Base-by-base conservation (phyloP, 2,329 filamentous ascomycete genomes). In the Fusarium sp. region DNA sequence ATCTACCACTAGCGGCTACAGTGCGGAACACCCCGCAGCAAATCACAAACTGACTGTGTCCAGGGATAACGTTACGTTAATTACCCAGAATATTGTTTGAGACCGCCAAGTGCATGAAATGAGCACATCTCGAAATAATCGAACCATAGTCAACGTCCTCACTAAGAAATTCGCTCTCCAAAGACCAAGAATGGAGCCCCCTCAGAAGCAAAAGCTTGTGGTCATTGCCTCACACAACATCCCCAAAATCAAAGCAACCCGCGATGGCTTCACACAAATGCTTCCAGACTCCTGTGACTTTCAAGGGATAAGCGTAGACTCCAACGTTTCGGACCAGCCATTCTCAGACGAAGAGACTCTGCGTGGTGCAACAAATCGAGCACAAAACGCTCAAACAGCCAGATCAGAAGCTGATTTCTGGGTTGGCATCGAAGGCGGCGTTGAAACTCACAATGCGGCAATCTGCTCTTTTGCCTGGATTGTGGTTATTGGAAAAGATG, bases 381-480 rank as follows among this genome's bases (percentile, higher is more conserved):
- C 80, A 7, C 70, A 68, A 15, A 80, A 80, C 58, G 82, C 82
- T 11, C 78, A 73, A n/a, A 56, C 67, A 13, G 59, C 67, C 44
- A 71, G 77, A 26, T 79, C 80, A 5, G 70, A 79, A 28, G 83
- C 81, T 3, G 79, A 83, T 48, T 85, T 78, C 69, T 84, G 82
- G 80, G 73, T 85, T 38, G 83, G 83, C 10, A 78, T 84, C 24
- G 83, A 85, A 69, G 83, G 83, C 26, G 83, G 83, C 6, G 78
- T 84, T 8, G 81, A 83, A 39, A 71, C 74, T 15, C 68, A 71
- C n/a, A 65, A 66, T 13, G 64, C 68, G 18, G 70, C 77, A 14
- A 73, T 84, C 30, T 75, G 79, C 61, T 81, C 80, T 15, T 85
- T 85, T 73, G 83, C 83, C 5, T 85, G 83, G 83, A 76, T 85